These are phyloP conservation scores for Centella asiatica DNA, from an alignment of 129 eudicot genomes.

Conservation along the genomic window DNA sequence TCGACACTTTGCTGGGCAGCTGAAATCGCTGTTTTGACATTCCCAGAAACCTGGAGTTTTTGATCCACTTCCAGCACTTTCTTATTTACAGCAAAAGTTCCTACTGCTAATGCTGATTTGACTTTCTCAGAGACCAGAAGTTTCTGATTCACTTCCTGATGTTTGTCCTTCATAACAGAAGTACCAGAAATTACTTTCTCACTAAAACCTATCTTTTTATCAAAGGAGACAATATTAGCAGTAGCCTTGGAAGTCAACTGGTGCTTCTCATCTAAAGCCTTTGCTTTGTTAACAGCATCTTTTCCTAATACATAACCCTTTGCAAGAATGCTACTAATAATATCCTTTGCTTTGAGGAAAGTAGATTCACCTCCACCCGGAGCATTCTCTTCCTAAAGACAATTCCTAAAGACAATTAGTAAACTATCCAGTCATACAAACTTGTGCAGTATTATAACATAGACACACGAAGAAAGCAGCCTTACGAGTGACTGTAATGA, in stretches of 20 bases:
- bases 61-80: slow-evolving; percentile 68
- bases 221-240: not conserved
- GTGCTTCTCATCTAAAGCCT: not conserved
- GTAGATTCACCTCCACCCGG: not conserved
- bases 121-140: slow-evolving; percentile 55
- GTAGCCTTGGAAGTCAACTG: not conserved
- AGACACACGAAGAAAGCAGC: not conserved
- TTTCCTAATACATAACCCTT: slow-evolving; percentile 5
- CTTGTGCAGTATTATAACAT: not conserved
- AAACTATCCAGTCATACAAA: not conserved
- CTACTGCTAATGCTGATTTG: slow-evolving; percentile 23
- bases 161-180: slow-evolving; percentile 50
- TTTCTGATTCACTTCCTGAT: slow-evolving; percentile 49
- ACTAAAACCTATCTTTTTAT: not conserved
- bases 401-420: not conserved
- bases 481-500: not conserved
- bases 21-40: slow-evolving; percentile 63
- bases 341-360: not conserved
- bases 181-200: slow-evolving; percentile 28
- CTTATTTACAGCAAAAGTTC: slow-evolving; percentile 47
- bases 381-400: not conserved
- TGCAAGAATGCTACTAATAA: not conserved
- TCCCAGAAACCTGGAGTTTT: slow-evolving; percentile 60
- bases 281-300: slow-evolving; percentile 1
- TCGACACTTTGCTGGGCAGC: slow-evolving; percentile 63